phyloP scores from a whole-genome alignment of 768 basidiomycete genomes.

The Tulasnella sp. region DNA sequence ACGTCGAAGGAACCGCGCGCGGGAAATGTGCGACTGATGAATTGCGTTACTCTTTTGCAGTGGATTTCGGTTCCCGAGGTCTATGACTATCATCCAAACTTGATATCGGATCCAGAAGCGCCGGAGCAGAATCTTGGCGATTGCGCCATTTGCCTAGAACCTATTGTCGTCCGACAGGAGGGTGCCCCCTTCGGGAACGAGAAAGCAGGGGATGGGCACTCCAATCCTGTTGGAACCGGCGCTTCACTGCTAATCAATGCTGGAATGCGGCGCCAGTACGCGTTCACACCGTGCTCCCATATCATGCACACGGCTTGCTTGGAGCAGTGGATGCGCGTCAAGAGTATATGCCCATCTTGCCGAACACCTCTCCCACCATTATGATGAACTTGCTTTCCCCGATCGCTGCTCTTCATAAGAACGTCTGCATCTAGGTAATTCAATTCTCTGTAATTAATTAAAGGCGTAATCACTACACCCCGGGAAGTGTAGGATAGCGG shows the following conservation, averaged over 20 bases:
- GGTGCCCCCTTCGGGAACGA: constrained; percentile 40
- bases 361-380: constrained; percentile 78
- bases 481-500: not conserved
- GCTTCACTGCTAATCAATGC: constrained; percentile 41
- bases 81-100: constrained; percentile 82
- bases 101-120: constrained; percentile 68
- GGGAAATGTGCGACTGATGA: not conserved
- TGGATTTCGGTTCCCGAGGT: constrained; percentile 51
- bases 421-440: not conserved
- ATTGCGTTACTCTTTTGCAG: constrained; percentile 40
- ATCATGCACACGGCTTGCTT: constrained; percentile 87
- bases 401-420: not conserved
- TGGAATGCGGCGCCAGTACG: constrained; percentile 60
- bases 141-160: constrained; percentile 92
- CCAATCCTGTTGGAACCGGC: constrained; percentile 22
- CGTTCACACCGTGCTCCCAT: constrained; percentile 85
- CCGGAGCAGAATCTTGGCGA: constrained; percentile 75
- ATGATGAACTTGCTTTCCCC: constrained; percentile 38
- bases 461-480: not conserved
- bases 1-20: constrained; percentile 34
- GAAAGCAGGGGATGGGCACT: constrained; percentile 24
- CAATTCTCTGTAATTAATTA: not conserved
- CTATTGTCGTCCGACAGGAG: constrained; percentile 55
- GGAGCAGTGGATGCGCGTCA: constrained; percentile 76
- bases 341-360: constrained; percentile 93